These are phyloP conservation scores for Melaleuca quinquenervia DNA, from an alignment of 345 rosid genomes.

Conservation along the genomic window DNA sequence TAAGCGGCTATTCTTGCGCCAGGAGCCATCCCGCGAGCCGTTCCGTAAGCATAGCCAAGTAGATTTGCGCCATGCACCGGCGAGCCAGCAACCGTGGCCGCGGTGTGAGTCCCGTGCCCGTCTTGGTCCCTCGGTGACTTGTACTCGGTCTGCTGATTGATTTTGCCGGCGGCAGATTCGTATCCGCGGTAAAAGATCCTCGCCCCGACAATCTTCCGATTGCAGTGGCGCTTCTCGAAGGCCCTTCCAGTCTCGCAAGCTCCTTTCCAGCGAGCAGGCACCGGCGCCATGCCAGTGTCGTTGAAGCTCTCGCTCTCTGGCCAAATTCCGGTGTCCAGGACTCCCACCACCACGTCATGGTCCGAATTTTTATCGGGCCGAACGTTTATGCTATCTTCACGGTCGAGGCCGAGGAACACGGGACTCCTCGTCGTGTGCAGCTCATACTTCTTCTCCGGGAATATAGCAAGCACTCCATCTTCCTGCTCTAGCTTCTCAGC, in stretches of 20 bases:
- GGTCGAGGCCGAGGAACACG: slow-evolving; percentile 52
- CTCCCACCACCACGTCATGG: slow-evolving; percentile 71
- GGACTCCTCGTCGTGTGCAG: slow-evolving; percentile 82
- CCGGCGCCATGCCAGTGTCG: slow-evolving; percentile 43
- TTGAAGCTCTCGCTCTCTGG: slow-evolving; percentile 66
- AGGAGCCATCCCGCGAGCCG: slow-evolving; percentile 77
- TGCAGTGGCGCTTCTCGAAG: slow-evolving; percentile 43
- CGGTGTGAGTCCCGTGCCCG: slow-evolving; percentile 87
- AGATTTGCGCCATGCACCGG: slow-evolving; percentile 52
- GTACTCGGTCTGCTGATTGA: slow-evolving; percentile 48
- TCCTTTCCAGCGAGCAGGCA: slow-evolving; percentile 67
- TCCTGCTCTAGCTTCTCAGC: slow-evolving; percentile 41
- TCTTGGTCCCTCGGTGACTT: slow-evolving; percentile 62
- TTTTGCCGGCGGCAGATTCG: slow-evolving; percentile 50
- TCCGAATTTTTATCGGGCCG: slow-evolving; percentile 37
- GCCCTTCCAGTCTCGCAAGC: slow-evolving; percentile 46
- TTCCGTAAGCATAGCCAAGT: slow-evolving; percentile 62
- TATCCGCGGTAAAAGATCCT: slow-evolving; percentile 50
- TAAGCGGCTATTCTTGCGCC: slow-evolving; percentile 64
- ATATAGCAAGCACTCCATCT: slow-evolving; percentile 40
- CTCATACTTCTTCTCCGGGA: slow-evolving; percentile 47
- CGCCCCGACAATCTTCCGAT: slow-evolving; percentile 67
- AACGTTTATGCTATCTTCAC: slow-evolving; percentile 23
- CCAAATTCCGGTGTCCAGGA: slow-evolving; percentile 74
- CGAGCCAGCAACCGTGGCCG: slow-evolving; percentile 66